phyloP scores from a whole-genome alignment of 805 yeast species.

The Diddensiella transvaalensis region DNA sequence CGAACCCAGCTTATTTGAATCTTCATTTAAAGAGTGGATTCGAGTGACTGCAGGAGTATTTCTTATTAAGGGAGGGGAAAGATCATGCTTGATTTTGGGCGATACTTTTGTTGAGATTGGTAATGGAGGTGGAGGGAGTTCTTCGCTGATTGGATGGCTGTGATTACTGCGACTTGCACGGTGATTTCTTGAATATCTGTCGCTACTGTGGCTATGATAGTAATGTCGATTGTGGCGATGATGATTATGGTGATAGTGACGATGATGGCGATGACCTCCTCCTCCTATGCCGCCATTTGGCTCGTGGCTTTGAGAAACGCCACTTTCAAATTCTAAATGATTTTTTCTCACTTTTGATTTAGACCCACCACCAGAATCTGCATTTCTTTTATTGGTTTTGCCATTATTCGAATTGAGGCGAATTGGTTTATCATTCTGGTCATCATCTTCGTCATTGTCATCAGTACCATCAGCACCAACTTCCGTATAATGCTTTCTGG shows the following conservation, averaged over 20 bases:
- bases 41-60: not conserved
- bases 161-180: not conserved
- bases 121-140: not conserved
- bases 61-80: not conserved
- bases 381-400: too few species aligned
- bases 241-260: not conserved
- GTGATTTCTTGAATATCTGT: not conserved
- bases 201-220: not conserved
- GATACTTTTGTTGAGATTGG: not conserved
- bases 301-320: too few species aligned
- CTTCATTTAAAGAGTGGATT: not conserved
- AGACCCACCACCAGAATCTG: too few species aligned
- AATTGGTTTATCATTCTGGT: too few species aligned
- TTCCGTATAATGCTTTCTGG: too few species aligned
- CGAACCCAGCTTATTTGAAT: not conserved
- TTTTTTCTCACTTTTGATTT: too few species aligned
- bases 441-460: too few species aligned
- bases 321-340: too few species aligned
- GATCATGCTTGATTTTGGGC: not conserved
- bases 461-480: too few species aligned
- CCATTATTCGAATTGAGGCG: too few species aligned
- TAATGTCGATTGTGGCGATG: constrained; percentile 4
- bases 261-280: not conserved
- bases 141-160: not conserved
- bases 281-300: too few species aligned